Evolutionary conservation across 768 basidiomycete species (phyloP), one percentile per base, ranked within the genome.

Genomic region (Albatrellus ellisii): DNA sequence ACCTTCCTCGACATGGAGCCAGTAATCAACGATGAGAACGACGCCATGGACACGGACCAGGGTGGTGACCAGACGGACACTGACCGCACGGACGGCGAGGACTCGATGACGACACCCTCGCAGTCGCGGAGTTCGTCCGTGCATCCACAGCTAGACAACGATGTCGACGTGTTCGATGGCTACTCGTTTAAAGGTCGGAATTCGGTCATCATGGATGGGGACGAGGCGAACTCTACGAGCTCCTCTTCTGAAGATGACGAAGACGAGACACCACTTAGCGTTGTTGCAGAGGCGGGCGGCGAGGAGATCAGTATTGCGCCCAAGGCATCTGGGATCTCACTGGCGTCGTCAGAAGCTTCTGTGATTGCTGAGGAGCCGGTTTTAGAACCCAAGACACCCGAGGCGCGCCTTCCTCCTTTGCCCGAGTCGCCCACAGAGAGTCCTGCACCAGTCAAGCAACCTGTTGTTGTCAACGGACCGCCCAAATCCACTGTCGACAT

Each of bases 1-100:
- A 80, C 87, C 29, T 98, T 95, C 76, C 72, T 98, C 45, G 86
- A 86, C 56, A 94, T 98, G 86, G 81, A 84, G 50, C 88, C 91
- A 18, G 79, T 86, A 36, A 76, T 98, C 47, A 85, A 91, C 49
- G 82, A 84, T 52, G 80, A 79, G 33, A 68, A 73, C 26, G 67
- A 68, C 47, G 44, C 14, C 39, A 67, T 66, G 42, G 79, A 82
- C 54, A 82, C 79, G 20, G 82, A 82, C 56, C 74, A 73, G 51
- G 78, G 80, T 46, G 73, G 72, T 10, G 68, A 68, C 18, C 70
- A 77, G 15, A 82, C 79, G 0, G 82, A 85, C 50, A 68, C 69
- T 6, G 82, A 82, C 48, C 69, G 73, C 38, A 79, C 72, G 1
- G 83, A 86, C 52, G 79, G 77, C 27, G 80, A 84, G 38, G 84